Evolutionary conservation across 2,329 filamentous ascomycete genomes (phyloP).

Genomic region (Anthostomella pinea): DNA sequence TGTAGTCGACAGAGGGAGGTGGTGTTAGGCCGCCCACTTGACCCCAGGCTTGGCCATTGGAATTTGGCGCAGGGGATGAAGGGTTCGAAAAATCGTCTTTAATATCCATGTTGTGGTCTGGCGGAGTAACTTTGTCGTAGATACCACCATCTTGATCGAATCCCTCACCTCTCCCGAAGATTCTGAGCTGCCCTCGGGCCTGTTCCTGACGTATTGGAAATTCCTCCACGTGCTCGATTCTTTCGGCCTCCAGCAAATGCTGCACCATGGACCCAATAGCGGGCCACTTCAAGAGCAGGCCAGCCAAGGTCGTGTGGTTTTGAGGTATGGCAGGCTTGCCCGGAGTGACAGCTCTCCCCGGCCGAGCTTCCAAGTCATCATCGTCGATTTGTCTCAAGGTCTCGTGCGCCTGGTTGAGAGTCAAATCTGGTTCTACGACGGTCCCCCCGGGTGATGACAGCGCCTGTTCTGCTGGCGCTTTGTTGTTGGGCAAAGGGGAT

Average conservation of each 20-base stretch:
- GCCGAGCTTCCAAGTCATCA: conserved; percentile 50
- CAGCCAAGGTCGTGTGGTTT: conserved; percentile 88
- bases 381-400: conserved; percentile 36
- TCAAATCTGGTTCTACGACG: conserved; percentile 24
- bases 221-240: conserved; percentile 57
- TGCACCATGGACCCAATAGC: conserved; percentile 64
- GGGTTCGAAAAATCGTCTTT: conserved; percentile 48
- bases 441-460: conserved; percentile 31
- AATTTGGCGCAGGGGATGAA: conserved; percentile 52
- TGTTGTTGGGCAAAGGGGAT: conserved; percentile 18
- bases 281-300: conserved; percentile 72
- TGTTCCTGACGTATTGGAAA: conserved; percentile 78
- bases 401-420: conserved; percentile 29
- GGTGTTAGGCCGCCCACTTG: conserved; percentile 52
- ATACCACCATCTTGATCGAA: conserved; percentile 51
- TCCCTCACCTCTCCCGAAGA: conserved; percentile 79
- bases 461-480: conserved; percentile 21
- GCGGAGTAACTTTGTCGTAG: conserved; percentile 40
- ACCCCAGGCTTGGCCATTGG: conserved; percentile 56
- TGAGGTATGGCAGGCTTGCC: conserved; percentile 71
- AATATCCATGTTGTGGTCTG: conserved; percentile 34
- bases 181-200: conserved; percentile 66
- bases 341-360: conserved; percentile 50
- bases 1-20: conserved; percentile 34
- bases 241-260: conserved; percentile 44